Evolutionary conservation across 345 rosid genomes (phyloP).

Genomic region (Noccaea caerulescens): DNA sequence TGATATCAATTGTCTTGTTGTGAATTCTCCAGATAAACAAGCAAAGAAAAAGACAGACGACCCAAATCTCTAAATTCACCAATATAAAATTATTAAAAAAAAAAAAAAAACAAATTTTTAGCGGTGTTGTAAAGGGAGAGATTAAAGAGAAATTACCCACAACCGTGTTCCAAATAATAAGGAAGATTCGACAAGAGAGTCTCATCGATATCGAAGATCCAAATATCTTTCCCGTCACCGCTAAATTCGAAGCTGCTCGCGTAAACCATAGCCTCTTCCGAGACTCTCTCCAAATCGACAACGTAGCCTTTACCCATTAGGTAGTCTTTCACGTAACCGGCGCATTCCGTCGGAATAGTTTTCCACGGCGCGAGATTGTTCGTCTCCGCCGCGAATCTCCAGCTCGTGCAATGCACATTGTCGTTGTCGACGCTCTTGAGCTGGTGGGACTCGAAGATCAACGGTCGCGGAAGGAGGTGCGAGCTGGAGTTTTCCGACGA

Average conservation of each 20-base stretch:
- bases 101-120: not conserved
- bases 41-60: constrained; percentile 7
- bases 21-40: constrained; percentile 6
- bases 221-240: constrained; percentile 67
- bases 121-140: not conserved
- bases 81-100: not conserved
- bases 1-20: not conserved
- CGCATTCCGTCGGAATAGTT: constrained; percentile 68
- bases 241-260: constrained; percentile 58
- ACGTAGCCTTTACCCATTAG: constrained; percentile 57
- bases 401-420: constrained; percentile 71
- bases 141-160: constrained; percentile 56
- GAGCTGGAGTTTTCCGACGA: constrained; percentile 47
- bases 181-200: constrained; percentile 90
- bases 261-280: constrained; percentile 59
- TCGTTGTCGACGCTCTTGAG: constrained; percentile 43
- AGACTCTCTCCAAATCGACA: constrained; percentile 64
- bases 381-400: constrained; percentile 86
- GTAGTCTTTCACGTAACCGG: constrained; percentile 62
- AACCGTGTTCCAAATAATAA: constrained; percentile 69
- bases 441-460: constrained; percentile 55
- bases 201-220: constrained; percentile 93
- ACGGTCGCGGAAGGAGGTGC: constrained; percentile 58
- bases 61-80: not conserved
- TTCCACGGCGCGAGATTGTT: constrained; percentile 83